These are phyloP conservation scores for Diversispora epigaea DNA, from an alignment of 192 early-diverging fungal species.

Conservation along the genomic window DNA sequence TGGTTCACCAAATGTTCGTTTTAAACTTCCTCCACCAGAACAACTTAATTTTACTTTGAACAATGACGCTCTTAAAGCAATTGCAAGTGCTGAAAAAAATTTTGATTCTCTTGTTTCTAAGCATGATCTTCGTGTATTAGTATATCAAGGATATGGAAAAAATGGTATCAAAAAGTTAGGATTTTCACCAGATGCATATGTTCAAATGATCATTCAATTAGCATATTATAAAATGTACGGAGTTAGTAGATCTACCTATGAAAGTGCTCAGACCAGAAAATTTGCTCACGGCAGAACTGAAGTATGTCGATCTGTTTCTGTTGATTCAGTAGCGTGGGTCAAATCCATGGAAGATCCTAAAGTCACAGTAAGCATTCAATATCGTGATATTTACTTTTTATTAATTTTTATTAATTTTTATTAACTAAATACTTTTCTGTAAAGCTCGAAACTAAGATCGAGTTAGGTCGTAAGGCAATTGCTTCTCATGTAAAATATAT, in stretches of 20 bases:
- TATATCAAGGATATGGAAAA: conserved; percentile 91
- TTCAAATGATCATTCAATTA: conserved; percentile 93
- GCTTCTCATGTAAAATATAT: conserved; percentile 79
- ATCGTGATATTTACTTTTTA: neutral
- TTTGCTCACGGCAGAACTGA: conserved; percentile 95
- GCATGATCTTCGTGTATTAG: conserved; percentile 81
- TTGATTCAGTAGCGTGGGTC: conserved; percentile 80
- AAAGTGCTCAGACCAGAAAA: conserved; percentile 88
- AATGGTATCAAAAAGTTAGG: conserved; percentile 85
- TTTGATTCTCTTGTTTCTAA: conserved; percentile 78
- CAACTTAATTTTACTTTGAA: conserved; percentile 74
- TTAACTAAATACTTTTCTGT: neutral
- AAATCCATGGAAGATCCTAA: conserved; percentile 77
- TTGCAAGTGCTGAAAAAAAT: conserved; percentile 68
- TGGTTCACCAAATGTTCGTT: conserved; percentile 56
- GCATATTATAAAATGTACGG: conserved; percentile 93
- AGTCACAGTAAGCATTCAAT: conserved; percentile 18
- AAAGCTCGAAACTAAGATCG: conserved; percentile 55
- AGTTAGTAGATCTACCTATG: conserved; percentile 79
- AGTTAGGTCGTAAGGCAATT: conserved; percentile 73
- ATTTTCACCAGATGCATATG: conserved; percentile 76
- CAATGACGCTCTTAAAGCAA: conserved; percentile 54
- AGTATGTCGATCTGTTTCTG: conserved; percentile 78
- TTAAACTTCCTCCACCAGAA: conserved; percentile 63
- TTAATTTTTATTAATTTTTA: neutral